Conservation (phyloP, 257 asterid genomes). For the Solanum microdontum region DNA sequence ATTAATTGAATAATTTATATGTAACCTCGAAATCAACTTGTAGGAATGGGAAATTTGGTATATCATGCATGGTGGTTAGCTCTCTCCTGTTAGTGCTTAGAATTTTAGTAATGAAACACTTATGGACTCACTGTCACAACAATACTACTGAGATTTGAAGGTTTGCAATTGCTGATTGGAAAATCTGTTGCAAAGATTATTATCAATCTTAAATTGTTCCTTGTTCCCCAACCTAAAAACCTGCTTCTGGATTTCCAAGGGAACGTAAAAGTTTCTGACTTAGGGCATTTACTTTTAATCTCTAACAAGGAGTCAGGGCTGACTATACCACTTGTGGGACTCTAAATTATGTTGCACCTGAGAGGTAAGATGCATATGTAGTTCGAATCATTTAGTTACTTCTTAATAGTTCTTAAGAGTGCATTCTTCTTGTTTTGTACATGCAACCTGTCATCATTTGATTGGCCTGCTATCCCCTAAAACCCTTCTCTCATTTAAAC, state of each 20-base stretch:
- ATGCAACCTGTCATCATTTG: neutral
- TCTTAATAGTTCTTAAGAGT: no score
- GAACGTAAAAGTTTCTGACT: no score
- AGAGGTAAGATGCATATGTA: constrained; percentile 29
- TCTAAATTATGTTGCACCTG: constrained; percentile 94
- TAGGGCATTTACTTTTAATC: neutral
- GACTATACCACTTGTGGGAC: constrained; percentile 82
- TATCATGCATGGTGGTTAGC: no score
- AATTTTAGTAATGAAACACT: no score
- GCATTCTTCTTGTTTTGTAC: no score
- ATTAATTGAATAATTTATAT: no score
- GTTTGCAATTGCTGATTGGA: constrained; percentile 17
- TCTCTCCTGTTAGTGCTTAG: no score
- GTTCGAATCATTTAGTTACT: neutral
- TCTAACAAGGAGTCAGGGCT: constrained; percentile 76
- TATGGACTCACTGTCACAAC: constrained; percentile 61
- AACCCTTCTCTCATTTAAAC: neutral
- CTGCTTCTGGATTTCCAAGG: constrained; percentile 33
- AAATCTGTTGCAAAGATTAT: no score
- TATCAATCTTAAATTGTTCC: constrained; percentile 37
- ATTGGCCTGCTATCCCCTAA: neutral
- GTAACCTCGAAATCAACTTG: no score
- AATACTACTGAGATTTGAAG: constrained; percentile 90
- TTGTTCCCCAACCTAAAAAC: constrained; percentile 6
- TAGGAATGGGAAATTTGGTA: no score